A percentile compares a stretch with the other conserved stretches of the same genome.
phyloP scores from a whole-genome alignment of 441 rosid genomes.

The Eutrema salsugineum region DNA sequence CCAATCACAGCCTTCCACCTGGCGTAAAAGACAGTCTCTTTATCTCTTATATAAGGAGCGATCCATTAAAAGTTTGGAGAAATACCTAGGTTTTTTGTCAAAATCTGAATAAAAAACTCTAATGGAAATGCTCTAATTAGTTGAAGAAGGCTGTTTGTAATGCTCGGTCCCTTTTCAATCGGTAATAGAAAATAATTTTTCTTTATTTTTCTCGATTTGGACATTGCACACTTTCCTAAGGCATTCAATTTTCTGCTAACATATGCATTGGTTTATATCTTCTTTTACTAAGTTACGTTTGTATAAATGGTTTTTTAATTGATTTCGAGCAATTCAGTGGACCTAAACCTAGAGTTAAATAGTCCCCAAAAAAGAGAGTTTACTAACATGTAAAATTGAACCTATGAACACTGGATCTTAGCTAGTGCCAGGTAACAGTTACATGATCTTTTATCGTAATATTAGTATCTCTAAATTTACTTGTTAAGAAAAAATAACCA shows the following conservation, averaged over 20 bases:
- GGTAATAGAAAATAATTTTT: not conserved
- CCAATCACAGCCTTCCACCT: no score
- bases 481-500: not conserved
- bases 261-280: not conserved
- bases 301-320: not conserved
- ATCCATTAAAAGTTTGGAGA: no score
- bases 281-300: not conserved
- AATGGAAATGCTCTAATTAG: no score
- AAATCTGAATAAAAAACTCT: no score
- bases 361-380: not conserved
- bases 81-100: no score
- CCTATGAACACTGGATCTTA: not conserved
- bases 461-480: not conserved
- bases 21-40: no score
- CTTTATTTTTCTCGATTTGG: not conserved
- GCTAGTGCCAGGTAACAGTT: not conserved
- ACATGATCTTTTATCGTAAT: not conserved
- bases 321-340: not conserved
- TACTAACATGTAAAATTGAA: not conserved
- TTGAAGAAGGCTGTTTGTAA: no score
- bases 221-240: not conserved
- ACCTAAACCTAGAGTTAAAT: not conserved
- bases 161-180: not conserved
- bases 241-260: not conserved
- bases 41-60: no score